Conservation (phyloP, 2,329 filamentous ascomycete species). For the Dactylellina parvicollis region DNA sequence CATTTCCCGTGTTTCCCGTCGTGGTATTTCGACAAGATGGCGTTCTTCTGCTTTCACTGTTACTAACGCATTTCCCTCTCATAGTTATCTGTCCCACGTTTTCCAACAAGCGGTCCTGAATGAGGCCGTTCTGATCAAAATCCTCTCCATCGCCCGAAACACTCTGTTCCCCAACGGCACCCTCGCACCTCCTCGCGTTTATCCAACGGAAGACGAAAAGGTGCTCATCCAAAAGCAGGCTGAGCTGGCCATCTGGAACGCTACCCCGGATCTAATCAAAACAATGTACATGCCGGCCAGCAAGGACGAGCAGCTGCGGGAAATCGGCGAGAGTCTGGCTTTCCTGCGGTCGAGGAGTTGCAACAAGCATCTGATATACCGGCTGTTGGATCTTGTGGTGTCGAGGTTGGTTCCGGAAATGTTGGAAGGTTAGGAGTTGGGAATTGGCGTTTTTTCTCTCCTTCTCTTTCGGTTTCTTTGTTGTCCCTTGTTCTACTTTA, state of each 20-base stretch:
- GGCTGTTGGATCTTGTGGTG: conserved; percentile 82
- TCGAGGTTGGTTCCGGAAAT: conserved; percentile 86
- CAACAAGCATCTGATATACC: conserved; percentile 91
- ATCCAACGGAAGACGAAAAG: conserved; percentile 71
- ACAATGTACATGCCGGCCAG: conserved; percentile 60
- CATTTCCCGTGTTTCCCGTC: conserved; percentile 1
- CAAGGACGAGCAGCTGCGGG: conserved; percentile 49
- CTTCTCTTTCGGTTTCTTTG: neutral
- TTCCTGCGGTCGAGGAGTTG: conserved; percentile 66
- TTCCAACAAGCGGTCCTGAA: conserved; percentile 62
- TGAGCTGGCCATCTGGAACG: conserved; percentile 68
- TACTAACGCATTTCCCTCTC: neutral
- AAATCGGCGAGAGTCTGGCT: conserved; percentile 50
- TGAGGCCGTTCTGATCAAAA: conserved; percentile 63
- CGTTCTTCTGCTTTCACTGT: neutral
- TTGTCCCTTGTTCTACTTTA: conserved; percentile 2
- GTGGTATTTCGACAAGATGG: neutral
- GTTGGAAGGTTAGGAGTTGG: conserved; percentile 63
- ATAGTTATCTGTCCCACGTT: conserved; percentile 64
- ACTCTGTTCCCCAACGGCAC: conserved; percentile 87
- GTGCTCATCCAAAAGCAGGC: conserved; percentile 73
- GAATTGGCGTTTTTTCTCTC: conserved; percentile 1
- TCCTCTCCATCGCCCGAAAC: conserved; percentile 75
- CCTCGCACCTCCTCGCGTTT: conserved; percentile 71
- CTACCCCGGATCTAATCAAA: conserved; percentile 62